A percentile compares a stretch with the other conserved stretches of the same genome.
These are phyloP conservation scores for Nicotiana sylvestris DNA, from an alignment of 257 asterid species.

Conservation along the genomic window DNA sequence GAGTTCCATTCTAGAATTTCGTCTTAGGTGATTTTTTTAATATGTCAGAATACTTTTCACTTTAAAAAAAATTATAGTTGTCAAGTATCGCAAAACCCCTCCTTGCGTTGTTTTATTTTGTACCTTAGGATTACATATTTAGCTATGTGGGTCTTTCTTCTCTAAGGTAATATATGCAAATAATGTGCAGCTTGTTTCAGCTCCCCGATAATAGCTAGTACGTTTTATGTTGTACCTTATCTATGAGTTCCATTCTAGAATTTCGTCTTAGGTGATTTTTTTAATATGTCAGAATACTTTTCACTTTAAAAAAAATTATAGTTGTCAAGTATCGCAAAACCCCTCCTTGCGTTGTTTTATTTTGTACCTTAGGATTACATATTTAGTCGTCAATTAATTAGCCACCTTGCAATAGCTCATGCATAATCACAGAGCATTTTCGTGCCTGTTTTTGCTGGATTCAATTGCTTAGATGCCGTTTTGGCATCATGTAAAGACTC, in stretches of 20 bases:
- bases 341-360: background rate
- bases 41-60: background rate
- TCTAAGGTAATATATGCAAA: slow-evolving; percentile 57
- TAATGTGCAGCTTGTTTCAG: slow-evolving; percentile 12
- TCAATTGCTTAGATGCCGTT: background rate
- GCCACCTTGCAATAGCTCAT: background rate
- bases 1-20: background rate
- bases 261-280: background rate
- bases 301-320: background rate
- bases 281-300: background rate
- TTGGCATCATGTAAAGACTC: background rate
- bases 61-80: background rate
- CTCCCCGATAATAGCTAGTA: background rate
- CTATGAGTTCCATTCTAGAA: background rate
- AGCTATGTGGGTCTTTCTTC: slow-evolving; percentile 93
- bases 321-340: background rate
- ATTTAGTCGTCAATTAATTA: background rate
- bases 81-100: background rate
- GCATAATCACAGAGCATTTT: background rate
- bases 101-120: background rate
- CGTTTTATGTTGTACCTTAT: background rate
- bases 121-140: no score
- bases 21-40: background rate
- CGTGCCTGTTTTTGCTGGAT: background rate
- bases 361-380: background rate